Base-by-base conservation (phyloP, 306 rosid species). In the Bauhinia variegata region DNA sequence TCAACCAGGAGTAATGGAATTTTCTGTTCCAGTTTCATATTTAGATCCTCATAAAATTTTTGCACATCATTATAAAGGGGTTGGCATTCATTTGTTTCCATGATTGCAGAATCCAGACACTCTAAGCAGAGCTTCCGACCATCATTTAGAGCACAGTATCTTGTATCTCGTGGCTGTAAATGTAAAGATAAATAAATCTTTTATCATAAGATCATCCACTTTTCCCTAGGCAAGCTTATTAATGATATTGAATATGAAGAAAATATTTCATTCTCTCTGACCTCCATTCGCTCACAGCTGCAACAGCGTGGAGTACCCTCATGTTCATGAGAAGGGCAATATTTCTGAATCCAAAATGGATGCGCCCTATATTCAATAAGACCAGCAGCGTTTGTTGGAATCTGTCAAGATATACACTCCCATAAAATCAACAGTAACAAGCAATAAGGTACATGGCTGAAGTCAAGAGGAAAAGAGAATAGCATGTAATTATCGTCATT, bases 311-410 rank as follows among this genome's bases (percentile, higher is more conserved):
- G 90, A 71, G 97, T 93, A 44, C 74, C 71, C 72, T 93, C 99
- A 36, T 86, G 95, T 79, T 93, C 99, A 38, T 93, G 99, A 71
- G 82, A 80, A 63, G 99, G 99, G 85, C 99, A 93, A 70, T 93
- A 93, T 75, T 93, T 91, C 72, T 93, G 99, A 75, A 83, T 76
- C 99, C 99, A 93, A 76, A 90, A 93, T 31, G 99, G 99, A 84
- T 93, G 99, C 75, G 99, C 99, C 96, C 99, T 93, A 86, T 93
- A 93, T 90, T 93, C 99, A 90, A 93, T 90, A 83, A 93, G 99
- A 88, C 99, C 99, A 84, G 89, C 92, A 90, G 71, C 85, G 85
- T 93, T 93, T 83, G 99, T 93, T 82, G 99, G 99, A 90, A 95
- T 95, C 97, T 95, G 97, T 82, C 80, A 85, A 81, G 84, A 77